Percentiles rank a stretch among this genome's conserved stretches.
phyloP scores from a whole-genome alignment of 352 stramenopile species.

The Pilasporangium apinafurcum region DNA sequence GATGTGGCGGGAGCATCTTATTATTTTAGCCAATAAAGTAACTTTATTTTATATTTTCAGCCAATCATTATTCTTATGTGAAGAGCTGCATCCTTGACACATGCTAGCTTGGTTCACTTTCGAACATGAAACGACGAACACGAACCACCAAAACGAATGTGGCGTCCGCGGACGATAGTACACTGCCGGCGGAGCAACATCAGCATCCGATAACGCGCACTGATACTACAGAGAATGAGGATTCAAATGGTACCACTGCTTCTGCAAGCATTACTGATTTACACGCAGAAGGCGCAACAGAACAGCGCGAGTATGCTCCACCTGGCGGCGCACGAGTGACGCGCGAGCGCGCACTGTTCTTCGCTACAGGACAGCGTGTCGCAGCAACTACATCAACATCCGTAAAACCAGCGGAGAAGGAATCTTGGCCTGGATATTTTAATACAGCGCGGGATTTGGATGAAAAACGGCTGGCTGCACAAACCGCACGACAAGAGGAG shows the following conservation, averaged over 20 bases:
- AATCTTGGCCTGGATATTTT: slow-evolving; percentile 78
- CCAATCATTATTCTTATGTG: too few species aligned
- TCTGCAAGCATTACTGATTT: neutral
- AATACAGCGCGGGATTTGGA: slow-evolving; percentile 49
- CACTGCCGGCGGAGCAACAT: neutral
- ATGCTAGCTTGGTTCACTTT: too few species aligned
- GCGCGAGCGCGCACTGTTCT: slow-evolving; percentile 37
- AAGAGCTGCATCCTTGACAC: too few species aligned
- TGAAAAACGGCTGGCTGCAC: slow-evolving; percentile 55
- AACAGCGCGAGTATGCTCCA: neutral
- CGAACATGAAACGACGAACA: too few species aligned
- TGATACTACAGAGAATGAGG: neutral
- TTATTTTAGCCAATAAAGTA: too few species aligned
- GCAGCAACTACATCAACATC: neutral
- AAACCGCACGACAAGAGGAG: slow-evolving; percentile 46
- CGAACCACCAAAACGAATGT: too few species aligned
- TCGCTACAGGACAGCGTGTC: slow-evolving; percentile 22
- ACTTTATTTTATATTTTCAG: too few species aligned
- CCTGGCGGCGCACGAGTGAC: slow-evolving; percentile 23
- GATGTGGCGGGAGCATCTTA: too few species aligned
- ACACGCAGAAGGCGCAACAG: slow-evolving; percentile 1
- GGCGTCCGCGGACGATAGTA: too few species aligned
- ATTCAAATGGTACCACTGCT: neutral
- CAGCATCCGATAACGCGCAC: neutral
- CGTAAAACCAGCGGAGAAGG: slow-evolving; percentile 4